Evolutionary conservation across 176 grass and related monocot genomes (phyloP), one percentile per base, ranked within the genome.

Genomic region (Triticum turgidum): DNA sequence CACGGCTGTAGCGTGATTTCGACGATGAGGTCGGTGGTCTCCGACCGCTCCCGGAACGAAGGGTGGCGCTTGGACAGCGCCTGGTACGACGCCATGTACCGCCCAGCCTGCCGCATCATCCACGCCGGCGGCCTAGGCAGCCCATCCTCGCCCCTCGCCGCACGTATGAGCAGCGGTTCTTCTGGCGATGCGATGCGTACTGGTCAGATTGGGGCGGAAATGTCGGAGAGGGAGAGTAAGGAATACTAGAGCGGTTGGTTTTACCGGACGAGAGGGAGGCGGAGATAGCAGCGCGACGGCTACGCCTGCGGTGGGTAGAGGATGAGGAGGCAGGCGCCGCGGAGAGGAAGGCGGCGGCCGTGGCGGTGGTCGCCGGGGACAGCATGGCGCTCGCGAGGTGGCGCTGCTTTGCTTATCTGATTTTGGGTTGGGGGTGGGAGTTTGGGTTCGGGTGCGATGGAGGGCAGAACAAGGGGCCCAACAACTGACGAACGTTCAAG

Each of bases 61-160:
- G 97, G 94, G 79, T 98, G 88, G 70, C 91, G 94, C 87, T 89
- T 86, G 62, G 97, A 94, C 63, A 98, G 90, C 38, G 95, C 91
- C 90, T 92, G 89, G 88, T 98, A 98, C 76, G 78, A 89, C 84
- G 89, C 79, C 97, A 98, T 98, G 89, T 98, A 98, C 64, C 97
- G 92, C 52, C 97, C 92, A 25, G 97, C 97, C 91, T 98, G 97
- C 83, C 97, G 88, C 97, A 98, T 96, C 97, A 98, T 98, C 97
- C 97, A 98, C 42, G 97, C 92, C 38, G 97, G 97, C 17, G 97
- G 94, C 35, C 97, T 84, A 61, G 74, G 79, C 34, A 94, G 89
- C 11, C 86, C 83, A 6, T 86, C 41, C 84, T 94, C 88, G 11
- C 94, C 96, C 91, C 80, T 92, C 58, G 97, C 94, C 24, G 94